Base-by-base conservation (phyloP, 1,139 yeast genomes). In the Geotrichum fermentans region DNA sequence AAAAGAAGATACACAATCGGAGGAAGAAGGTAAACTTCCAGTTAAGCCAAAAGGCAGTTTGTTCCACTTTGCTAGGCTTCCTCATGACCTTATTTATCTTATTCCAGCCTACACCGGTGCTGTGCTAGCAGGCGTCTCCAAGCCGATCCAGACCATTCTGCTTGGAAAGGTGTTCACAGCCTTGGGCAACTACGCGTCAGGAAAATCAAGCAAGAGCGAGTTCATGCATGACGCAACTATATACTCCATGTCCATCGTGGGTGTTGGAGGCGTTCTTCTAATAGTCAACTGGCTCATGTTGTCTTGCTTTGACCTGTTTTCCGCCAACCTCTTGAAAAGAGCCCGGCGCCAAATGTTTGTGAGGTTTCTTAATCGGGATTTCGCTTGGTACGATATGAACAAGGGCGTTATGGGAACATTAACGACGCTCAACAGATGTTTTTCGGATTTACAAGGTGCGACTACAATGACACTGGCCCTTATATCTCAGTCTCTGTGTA, bases 401-500 rank as follows among this genome's bases (percentile, higher is more conserved):
- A 52, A 52, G 13, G 61, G 59, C 2, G 39, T 83, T 1, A 72
- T 78, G 62, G 95, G 95, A 7, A 76, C 78, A 24, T 58, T 84
- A 4, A 73, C 83, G 4, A 88, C 82, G 59, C 66, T 79, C 4
- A 82, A 83, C 64, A 68, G 56, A 47, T 55, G 94, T 56, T 73
- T 86, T 22, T 96, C 88, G 63, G 97, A 89, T 57, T 65, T 83
- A 28, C 72, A 95, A 58, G 67, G 77, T 0, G 88, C 94, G 0
- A 72, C 79, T 13, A 79, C 95, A 2, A 88, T 85, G 58, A 77
- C 82, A 4, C 61, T 82, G 29, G 92, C 85, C 0, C 59, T 80
- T 20, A 63, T 80, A 2, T 61, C 78, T 4, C 81, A 80, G 56
- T 73, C 80, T 4, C 24, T 73, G 2, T 73, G 78, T 0, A 73